Percentiles rank a stretch among this genome's conserved stretches.
Evolutionary conservation across 1,139 yeast species (phyloP).

Genomic region (Pichia norvegensis): DNA sequence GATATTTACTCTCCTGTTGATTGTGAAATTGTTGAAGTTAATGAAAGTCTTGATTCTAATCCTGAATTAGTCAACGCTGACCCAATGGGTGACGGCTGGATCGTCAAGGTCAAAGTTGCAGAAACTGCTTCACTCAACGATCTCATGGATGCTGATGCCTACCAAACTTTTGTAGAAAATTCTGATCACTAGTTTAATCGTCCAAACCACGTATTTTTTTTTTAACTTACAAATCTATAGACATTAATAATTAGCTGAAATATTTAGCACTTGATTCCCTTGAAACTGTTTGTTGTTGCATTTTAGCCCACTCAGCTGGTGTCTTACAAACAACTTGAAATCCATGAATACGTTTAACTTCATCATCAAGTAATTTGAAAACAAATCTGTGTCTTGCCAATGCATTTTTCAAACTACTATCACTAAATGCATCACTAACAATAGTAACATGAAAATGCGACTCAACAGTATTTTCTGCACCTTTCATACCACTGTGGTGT

Average conservation of each 20-base stretch:
- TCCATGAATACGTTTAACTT: constrained; percentile 68
- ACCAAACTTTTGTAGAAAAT: constrained; percentile 53
- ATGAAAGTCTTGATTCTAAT: constrained; percentile 52
- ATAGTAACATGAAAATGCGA: constrained; percentile 75
- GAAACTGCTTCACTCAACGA: constrained; percentile 28
- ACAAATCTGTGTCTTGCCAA: constrained; percentile 62
- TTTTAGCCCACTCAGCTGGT: constrained; percentile 43
- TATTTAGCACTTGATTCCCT: constrained; percentile 5
- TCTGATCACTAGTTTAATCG: constrained; percentile 28
- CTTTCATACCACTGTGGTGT: constrained; percentile 78
- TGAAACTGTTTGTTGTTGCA: neutral
- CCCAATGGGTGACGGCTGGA: constrained; percentile 93
- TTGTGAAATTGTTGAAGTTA: constrained; percentile 71
- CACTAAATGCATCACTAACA: constrained; percentile 63
- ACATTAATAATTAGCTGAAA: neutral
- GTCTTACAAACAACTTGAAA: constrained; percentile 82
- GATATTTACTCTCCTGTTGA: constrained; percentile 86
- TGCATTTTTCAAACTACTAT: constrained; percentile 52
- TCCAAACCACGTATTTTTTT: too few species aligned
- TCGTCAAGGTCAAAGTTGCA: constrained; percentile 58
- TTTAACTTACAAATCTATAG: neutral
- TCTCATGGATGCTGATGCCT: constrained; percentile 49
- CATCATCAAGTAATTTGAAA: constrained; percentile 52
- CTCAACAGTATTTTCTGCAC: constrained; percentile 66
- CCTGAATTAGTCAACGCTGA: constrained; percentile 81